Percentiles rank a stretch among this genome's conserved stretches.
Evolutionary conservation across 257 asterid species (phyloP).

Genomic region (Solanum gracilifrons): DNA sequence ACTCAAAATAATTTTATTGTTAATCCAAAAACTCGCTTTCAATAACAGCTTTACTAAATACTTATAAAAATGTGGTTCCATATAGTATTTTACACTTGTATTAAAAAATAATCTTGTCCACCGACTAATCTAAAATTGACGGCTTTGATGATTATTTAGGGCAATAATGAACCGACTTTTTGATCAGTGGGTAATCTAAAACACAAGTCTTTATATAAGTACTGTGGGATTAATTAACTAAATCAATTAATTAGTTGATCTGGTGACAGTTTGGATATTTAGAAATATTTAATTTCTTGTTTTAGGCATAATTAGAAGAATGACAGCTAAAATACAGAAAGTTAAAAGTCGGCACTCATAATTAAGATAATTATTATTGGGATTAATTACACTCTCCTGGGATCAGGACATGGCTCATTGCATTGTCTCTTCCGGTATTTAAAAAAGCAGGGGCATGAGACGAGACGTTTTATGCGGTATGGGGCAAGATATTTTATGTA

Average conservation of each 20-base stretch:
- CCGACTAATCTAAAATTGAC: slow-evolving; percentile 49
- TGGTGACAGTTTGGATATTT: not conserved
- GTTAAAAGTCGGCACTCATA: not conserved
- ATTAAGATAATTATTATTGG: not conserved
- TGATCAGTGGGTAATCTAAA: slow-evolving; percentile 22
- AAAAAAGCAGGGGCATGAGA: too few species aligned
- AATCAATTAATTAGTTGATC: not conserved
- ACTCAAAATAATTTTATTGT: not conserved
- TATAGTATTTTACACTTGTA: not conserved
- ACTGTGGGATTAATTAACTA: not conserved
- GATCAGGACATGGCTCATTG: not conserved
- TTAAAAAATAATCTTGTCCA: not conserved
- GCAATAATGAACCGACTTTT: slow-evolving; percentile 25
- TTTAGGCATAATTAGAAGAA: not conserved
- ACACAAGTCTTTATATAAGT: slow-evolving; percentile 13
- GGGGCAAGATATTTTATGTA: accelerated
- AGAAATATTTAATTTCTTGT: not conserved
- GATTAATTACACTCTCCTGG: not conserved
- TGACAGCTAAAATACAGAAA: not conserved
- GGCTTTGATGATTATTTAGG: slow-evolving; percentile 3
- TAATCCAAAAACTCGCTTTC: not conserved
- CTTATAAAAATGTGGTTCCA: not conserved
- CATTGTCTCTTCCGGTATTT: not conserved
- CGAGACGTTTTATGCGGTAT: too few species aligned
- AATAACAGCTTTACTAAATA: not conserved